phyloP scores from a whole-genome alignment of 148 eudicot species.

The Oxyria digyna region DNA sequence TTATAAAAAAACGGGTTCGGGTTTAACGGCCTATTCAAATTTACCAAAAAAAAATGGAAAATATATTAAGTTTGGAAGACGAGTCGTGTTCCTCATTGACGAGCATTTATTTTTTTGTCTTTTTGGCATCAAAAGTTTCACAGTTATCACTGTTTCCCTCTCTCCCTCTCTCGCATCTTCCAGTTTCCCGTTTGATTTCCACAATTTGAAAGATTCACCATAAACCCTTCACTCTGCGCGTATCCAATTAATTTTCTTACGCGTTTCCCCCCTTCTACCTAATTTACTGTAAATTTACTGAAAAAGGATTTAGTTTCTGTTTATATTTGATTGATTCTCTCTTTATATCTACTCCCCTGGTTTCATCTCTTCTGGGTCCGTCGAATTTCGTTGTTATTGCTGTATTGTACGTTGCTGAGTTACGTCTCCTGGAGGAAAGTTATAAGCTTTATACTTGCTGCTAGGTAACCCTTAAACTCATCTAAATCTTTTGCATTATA shows the following conservation, averaged over 20 bases:
- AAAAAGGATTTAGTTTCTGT: neutral
- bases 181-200: neutral
- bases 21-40: no score
- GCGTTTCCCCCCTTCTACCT: neutral
- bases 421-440: neutral
- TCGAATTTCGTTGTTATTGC: neutral
- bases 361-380: neutral
- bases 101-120: neutral
- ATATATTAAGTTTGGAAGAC: no score
- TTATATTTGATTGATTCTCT: neutral
- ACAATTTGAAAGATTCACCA: neutral
- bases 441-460: neutral
- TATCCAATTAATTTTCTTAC: neutral
- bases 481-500: neutral
- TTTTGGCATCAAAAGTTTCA: neutral
- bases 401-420: neutral
- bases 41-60: no score
- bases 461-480: neutral
- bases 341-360: neutral
- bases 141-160: neutral
- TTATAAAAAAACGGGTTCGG: no score
- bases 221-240: neutral
- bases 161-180: neutral
- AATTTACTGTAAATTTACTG: neutral
- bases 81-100: no score